Evolutionary conservation across 2,329 filamentous ascomycete species (phyloP).

Genomic region (Sordariomycetes sp.): DNA sequence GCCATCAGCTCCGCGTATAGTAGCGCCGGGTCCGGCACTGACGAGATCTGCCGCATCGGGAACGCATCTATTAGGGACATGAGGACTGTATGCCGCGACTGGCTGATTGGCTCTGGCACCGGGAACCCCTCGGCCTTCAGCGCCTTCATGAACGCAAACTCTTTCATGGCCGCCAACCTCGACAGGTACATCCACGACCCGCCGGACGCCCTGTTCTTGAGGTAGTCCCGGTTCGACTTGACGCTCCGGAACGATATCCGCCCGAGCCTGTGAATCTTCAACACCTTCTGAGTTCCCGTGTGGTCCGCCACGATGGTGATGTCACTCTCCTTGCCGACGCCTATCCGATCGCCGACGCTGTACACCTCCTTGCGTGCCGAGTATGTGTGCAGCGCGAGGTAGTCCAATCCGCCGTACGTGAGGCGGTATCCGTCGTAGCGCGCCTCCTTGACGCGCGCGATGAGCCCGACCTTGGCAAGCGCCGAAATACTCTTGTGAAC

Average conservation of each 20-base stretch:
- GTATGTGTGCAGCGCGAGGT: slow-evolving; percentile 87
- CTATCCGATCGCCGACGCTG: slow-evolving; percentile 87
- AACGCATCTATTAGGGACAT: slow-evolving; percentile 92
- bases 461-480: slow-evolving; percentile 82
- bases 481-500: slow-evolving; percentile 81
- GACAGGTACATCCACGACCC: slow-evolving; percentile 96
- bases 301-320: slow-evolving; percentile 87
- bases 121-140: slow-evolving; percentile 74
- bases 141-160: slow-evolving; percentile 88
- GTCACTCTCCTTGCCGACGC: slow-evolving; percentile 94
- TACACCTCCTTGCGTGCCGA: slow-evolving; percentile 70
- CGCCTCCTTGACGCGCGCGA: slow-evolving; percentile 86
- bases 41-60: slow-evolving; percentile 76
- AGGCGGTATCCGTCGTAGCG: slow-evolving; percentile 96
- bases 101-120: slow-evolving; percentile 75
- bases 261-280: slow-evolving; percentile 93
- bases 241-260: slow-evolving; percentile 95
- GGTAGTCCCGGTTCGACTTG: slow-evolving; percentile 90
- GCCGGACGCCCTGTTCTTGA: slow-evolving; percentile 63
- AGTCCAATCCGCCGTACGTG: slow-evolving; percentile 93
- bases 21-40: slow-evolving; percentile 68
- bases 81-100: slow-evolving; percentile 89
- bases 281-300: slow-evolving; percentile 61
- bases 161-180: slow-evolving; percentile 80
- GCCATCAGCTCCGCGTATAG: slow-evolving; percentile 86